These are phyloP conservation scores for Lichtheimia corymbifera DNA, from an alignment of 371 early-diverging fungal genomes.

Conservation along the genomic window DNA sequence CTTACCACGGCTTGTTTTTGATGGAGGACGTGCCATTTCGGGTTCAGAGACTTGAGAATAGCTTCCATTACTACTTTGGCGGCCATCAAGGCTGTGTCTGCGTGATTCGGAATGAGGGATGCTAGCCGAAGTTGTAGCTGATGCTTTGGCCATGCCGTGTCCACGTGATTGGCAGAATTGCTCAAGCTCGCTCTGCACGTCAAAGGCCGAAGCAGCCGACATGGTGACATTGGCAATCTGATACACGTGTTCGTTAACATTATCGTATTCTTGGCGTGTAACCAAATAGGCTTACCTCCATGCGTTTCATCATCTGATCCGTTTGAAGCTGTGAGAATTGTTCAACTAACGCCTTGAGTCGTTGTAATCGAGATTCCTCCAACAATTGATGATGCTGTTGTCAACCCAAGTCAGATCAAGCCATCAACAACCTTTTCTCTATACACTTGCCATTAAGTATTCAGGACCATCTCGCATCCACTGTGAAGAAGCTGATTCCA, in stretches of 20 bases:
- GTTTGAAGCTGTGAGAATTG: slow-evolving; percentile 25
- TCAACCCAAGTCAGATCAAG: background rate
- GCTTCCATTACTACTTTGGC: slow-evolving; percentile 5
- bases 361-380: slow-evolving; percentile 22
- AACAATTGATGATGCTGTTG: slow-evolving; percentile 15
- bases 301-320: slow-evolving; percentile 26
- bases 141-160: slow-evolving; percentile 8
- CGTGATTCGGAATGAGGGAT: background rate
- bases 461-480: slow-evolving; percentile 44
- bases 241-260: slow-evolving; percentile 4
- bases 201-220: slow-evolving; percentile 22
- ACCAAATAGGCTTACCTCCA: slow-evolving; percentile 14
- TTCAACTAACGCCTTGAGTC: slow-evolving; percentile 19
- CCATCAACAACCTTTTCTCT: background rate
- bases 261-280: background rate
- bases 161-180: slow-evolving; percentile 18
- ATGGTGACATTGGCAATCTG: slow-evolving; percentile 27
- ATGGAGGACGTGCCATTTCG: background rate
- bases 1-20: slow-evolving; percentile 1
- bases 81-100: slow-evolving; percentile 8
- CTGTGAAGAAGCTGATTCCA: slow-evolving; percentile 12
- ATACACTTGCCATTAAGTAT: slow-evolving; percentile 32
- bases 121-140: background rate
- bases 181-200: slow-evolving; percentile 17
- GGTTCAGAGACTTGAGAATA: background rate